Evolutionary conservation across 73 alveolate species (phyloP), one percentile per base, ranked within the genome.

Genomic region (Paramecium octaurelia): DNA sequence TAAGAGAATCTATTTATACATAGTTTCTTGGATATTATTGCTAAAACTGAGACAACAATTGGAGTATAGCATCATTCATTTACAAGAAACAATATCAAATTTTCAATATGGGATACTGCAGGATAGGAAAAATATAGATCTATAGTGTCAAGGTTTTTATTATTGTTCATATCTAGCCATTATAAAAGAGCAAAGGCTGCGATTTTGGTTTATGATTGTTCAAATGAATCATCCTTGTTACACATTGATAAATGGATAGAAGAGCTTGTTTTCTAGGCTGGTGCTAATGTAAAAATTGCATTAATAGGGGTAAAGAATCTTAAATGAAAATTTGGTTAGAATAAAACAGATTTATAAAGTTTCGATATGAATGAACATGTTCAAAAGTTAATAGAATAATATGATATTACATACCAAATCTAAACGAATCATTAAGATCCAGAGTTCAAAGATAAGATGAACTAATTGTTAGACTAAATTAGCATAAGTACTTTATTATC

Each of bases 21-120:
- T 0, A 64, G 84, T 64, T 64, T 64, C 9, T 24, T 64, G 27
- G 84, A 23, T 34, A 27, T 64, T 12, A 64, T 11, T 0, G 24
- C 46, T 11, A 14, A 64, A 27, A 27, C 84, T 11, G 84, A 64
- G 11, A 34, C 46, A 34, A 64, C 84, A 0, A 64, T 64, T 27
- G 84, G 84, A 31, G 84, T 64, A 21, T 64, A 64, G 46, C 84
- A 64, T 64, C 84, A 64, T 64, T 64, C 84, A 64, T 64, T 64
- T 24, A 64, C 21, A 27, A 64, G 93, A 36, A 75, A 85, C 71
- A 84, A 57, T 38, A 92, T 94, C 46, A 97, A 97, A 94, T 93
- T 97, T 46, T 96, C 97, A 75, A 93, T 93, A 75, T 93, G 96
- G 96, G 96, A 93, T 38, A 93, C 96, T 16, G 96, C 96, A 24